Conservation (phyloP, 2,329 filamentous ascomycete genomes). For the Chrysosporium queenslandicum region DNA sequence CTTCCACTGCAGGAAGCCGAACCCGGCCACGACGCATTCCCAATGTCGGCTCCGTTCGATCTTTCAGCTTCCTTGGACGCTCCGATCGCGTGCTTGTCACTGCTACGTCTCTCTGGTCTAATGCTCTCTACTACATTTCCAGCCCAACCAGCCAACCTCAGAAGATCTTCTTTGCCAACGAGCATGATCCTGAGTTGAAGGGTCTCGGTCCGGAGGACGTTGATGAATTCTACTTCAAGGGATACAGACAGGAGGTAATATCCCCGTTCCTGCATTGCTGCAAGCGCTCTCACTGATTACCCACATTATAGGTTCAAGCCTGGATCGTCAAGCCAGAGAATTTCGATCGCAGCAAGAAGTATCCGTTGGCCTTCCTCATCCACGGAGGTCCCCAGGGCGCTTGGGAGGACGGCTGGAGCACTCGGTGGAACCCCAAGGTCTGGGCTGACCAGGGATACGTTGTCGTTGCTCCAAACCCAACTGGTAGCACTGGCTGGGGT, state of each 20-base stretch:
- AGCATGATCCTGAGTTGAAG: constrained; percentile 32
- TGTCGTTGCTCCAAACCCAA: constrained; percentile 71
- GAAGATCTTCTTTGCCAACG: constrained; percentile 30
- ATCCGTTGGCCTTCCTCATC: constrained; percentile 68
- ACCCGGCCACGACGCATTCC: constrained; percentile 32
- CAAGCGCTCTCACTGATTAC: constrained; percentile 12
- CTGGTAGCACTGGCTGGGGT: constrained; percentile 73
- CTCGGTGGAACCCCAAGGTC: constrained; percentile 74
- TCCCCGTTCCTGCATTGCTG: not conserved
- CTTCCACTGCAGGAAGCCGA: constrained; percentile 25
- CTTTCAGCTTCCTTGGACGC: constrained; percentile 26
- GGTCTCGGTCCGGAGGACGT: constrained; percentile 29
- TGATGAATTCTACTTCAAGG: constrained; percentile 31
- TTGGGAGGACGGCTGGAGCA: constrained; percentile 67
- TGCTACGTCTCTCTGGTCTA: constrained; percentile 29
- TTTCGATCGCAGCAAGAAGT: constrained; percentile 61
- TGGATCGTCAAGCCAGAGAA: constrained; percentile 38
- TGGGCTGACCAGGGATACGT: constrained; percentile 85
- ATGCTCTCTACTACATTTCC: constrained; percentile 28
- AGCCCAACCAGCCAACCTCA: constrained; percentile 24
- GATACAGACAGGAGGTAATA: constrained; percentile 30
- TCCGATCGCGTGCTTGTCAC: constrained; percentile 27
- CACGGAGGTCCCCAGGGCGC: constrained; percentile 75
- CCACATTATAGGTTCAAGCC: constrained; percentile 27
- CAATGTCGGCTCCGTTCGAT: constrained; percentile 24